A percentile compares a stretch with the other conserved stretches of the same genome.
phyloP scores from a whole-genome alignment of 208 protist genomes.

The Trypanosoma conorhini region DNA sequence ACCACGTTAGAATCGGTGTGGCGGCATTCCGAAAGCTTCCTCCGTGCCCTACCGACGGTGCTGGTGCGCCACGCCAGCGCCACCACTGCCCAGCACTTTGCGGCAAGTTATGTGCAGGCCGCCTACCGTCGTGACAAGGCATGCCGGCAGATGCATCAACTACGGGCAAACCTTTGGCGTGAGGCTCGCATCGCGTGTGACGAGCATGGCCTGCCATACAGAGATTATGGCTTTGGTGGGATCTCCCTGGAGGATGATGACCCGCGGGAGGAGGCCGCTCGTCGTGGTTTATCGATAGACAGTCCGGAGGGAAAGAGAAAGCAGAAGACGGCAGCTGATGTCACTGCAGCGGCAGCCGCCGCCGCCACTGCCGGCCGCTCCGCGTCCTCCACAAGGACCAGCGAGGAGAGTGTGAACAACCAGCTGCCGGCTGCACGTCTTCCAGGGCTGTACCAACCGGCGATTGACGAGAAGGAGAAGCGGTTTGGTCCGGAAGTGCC shows the following conservation, averaged over 20 bases:
- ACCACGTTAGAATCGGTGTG: slow-evolving; percentile 62
- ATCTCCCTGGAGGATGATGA: slow-evolving; percentile 50
- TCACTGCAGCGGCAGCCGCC: background rate
- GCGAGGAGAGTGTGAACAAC: background rate
- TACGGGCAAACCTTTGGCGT: slow-evolving; percentile 57
- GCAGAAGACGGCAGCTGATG: background rate
- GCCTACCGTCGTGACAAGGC: slow-evolving; percentile 80
- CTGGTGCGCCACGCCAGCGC: slow-evolving; percentile 20
- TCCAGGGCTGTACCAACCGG: slow-evolving; percentile 72
- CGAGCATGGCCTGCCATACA: slow-evolving; percentile 54
- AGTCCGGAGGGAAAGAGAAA: slow-evolving; percentile 22
- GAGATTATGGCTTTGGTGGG: slow-evolving; percentile 64
- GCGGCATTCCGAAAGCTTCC: slow-evolving; percentile 68
- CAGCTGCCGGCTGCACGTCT: slow-evolving; percentile 30
- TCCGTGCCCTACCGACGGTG: slow-evolving; percentile 39
- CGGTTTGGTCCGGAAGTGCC: slow-evolving; percentile 81
- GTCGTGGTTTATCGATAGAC: slow-evolving; percentile 51
- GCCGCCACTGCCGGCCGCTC: slow-evolving; percentile 12
- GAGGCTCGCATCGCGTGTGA: slow-evolving; percentile 62
- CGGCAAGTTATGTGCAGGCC: slow-evolving; percentile 79
- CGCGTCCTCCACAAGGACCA: background rate
- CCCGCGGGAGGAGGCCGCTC: slow-evolving; percentile 49
- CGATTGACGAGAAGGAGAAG: slow-evolving; percentile 57
- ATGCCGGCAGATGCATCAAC: slow-evolving; percentile 49
- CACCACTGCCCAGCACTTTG: slow-evolving; percentile 82